Evolutionary conservation across 1,139 yeast genomes (phyloP), one percentile per base, ranked within the genome.

Genomic region (Pichia inconspicua): DNA sequence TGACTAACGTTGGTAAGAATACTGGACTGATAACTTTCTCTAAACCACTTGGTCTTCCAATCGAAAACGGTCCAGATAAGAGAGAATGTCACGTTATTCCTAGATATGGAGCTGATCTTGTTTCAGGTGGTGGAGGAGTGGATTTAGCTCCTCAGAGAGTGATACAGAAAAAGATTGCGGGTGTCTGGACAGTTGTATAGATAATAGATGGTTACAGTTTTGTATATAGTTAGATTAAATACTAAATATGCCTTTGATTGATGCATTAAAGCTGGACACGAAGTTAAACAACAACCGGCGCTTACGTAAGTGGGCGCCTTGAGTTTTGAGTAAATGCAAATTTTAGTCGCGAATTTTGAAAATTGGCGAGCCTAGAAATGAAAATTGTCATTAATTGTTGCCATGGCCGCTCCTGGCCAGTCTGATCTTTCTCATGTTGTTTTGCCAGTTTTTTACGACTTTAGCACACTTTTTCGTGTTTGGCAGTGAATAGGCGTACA

Each of bases 71-170:
- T 11, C 30, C 41, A 22, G 77, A 80, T 1, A 82, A 79, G 57
- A 70, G 97, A 56, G 92, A 85, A 59, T 87, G 95, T 56, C 89
- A 88, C 67, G 96, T 90, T 25, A 83, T 89, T 42, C 97, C 97
- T 0, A 69, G 96, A 48, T 81, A 86, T 62, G 97, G 97, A 11
- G 90, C 95, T 11, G 75, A 82, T 8, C 72, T 84, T 40, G 27
- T 44, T 7, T 95, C 95, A 4, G 75, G 82, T 35, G 96, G 95
- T 30, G 74, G 85, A 28, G 96, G 96, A 10, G 90, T 96, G 95
- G 97, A 90, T 59, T 68, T 90, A 45, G 95, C 96, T 5, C 95
- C 88, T 1, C 70, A 82, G 28, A 84, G 87, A 62, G 94, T 89
- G 1, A 70, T 70, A 2, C 97, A 90, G 62, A 73, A 71, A 52